phyloP scores from a whole-genome alignment of 1,284 basidiomycete species.

The Pisolithus thermaeus region DNA sequence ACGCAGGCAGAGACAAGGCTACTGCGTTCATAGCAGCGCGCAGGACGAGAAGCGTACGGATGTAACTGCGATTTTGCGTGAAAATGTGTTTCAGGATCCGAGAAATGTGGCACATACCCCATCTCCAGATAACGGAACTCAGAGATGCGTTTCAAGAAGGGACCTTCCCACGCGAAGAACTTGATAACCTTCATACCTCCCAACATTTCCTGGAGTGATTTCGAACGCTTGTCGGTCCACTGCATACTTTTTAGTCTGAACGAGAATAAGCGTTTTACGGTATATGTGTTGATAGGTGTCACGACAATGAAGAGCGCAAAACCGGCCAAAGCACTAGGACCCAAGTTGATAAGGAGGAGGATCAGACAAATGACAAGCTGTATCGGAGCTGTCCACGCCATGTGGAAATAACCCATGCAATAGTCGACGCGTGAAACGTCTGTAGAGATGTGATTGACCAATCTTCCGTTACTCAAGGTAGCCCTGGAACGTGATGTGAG shows the following conservation, averaged over 20 bases:
- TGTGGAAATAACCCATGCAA: slow-evolving; percentile 77
- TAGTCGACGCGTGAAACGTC: slow-evolving; percentile 92
- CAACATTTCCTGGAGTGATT: slow-evolving; percentile 78
- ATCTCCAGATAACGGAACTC: slow-evolving; percentile 75
- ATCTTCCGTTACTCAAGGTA: slow-evolving; percentile 77
- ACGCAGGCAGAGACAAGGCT: slow-evolving; percentile 66
- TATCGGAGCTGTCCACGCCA: slow-evolving; percentile 72
- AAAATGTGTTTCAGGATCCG: background rate
- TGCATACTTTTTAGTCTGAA: slow-evolving; percentile 75
- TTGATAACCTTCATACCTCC: slow-evolving; percentile 89
- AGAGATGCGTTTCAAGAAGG: slow-evolving; percentile 68
- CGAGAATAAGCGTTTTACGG: slow-evolving; percentile 73
- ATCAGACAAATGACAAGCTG: slow-evolving; percentile 68
- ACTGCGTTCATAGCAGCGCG: slow-evolving; percentile 67
- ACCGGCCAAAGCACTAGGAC: slow-evolving; percentile 78
- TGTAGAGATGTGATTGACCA: slow-evolving; percentile 92
- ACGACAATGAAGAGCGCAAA: slow-evolving; percentile 74
- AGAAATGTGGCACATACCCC: slow-evolving; percentile 33
- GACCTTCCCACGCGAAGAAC: slow-evolving; percentile 77
- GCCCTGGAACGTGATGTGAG: slow-evolving; percentile 81
- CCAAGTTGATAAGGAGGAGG: slow-evolving; percentile 66
- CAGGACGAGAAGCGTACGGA: slow-evolving; percentile 71
- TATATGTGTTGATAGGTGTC: slow-evolving; percentile 57
- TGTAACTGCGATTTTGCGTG: slow-evolving; percentile 40
- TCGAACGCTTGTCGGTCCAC: slow-evolving; percentile 89